Conservation (phyloP, 768 basidiomycete species). For the Pholiota microspora region DNA sequence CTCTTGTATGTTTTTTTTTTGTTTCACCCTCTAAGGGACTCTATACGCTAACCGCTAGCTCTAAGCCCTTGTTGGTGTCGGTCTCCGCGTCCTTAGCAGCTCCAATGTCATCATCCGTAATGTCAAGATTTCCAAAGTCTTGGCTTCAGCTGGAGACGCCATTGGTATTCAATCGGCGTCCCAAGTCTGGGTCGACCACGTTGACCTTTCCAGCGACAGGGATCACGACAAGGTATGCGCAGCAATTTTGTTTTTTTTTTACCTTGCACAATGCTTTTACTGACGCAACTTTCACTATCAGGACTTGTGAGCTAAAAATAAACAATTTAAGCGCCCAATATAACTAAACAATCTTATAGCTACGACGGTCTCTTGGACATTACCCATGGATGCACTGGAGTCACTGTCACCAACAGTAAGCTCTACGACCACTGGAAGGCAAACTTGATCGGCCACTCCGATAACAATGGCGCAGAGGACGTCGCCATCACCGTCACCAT, state of each 20-base stretch:
- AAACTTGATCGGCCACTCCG: conserved; percentile 40
- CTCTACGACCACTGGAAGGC: conserved; percentile 46
- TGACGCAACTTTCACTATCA: background rate
- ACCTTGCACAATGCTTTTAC: background rate
- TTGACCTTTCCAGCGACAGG: conserved; percentile 39
- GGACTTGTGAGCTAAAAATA: conserved; percentile 26
- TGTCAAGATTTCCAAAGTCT: conserved; percentile 46
- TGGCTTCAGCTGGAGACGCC: conserved; percentile 43
- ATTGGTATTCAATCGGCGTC: conserved; percentile 38
- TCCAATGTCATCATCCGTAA: conserved; percentile 49
- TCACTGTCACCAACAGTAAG: conserved; percentile 40
- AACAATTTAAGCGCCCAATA: background rate
- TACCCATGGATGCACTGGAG: conserved; percentile 41
- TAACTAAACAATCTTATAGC: conserved; percentile 16
- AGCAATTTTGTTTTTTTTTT: background rate
- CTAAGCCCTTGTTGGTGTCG: conserved; percentile 42
- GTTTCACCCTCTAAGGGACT: no score
- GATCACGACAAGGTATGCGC: conserved; percentile 39
- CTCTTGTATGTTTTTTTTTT: no score
- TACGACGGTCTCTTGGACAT: conserved; percentile 44
- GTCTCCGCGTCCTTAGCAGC: conserved; percentile 40
- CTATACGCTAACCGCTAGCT: background rate
- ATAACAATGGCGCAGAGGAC: conserved; percentile 32
- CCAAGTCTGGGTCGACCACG: conserved; percentile 43
- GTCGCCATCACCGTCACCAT: conserved; percentile 39